phyloP scores from a whole-genome alignment of 352 stramenopile species.

The Pythium vanterpoolii region DNA sequence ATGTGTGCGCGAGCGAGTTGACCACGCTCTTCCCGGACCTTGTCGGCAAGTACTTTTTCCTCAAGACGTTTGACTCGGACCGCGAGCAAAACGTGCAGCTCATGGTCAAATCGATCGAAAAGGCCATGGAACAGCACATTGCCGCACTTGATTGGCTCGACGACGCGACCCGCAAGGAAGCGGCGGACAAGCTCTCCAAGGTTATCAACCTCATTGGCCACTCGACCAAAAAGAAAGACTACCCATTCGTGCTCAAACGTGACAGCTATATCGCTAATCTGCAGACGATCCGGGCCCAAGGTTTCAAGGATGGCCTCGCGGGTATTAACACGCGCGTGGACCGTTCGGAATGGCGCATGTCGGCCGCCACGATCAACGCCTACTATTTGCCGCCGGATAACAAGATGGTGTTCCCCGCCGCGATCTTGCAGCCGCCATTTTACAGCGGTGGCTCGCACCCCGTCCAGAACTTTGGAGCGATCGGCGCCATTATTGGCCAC shows the following conservation, averaged over 20 bases:
- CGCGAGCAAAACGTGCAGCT: conserved; percentile 64
- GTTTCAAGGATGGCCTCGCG: conserved; percentile 28
- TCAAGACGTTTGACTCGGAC: conserved; percentile 74
- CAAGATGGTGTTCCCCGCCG: conserved; percentile 94
- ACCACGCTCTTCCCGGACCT: conserved; percentile 35
- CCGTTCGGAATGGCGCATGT: conserved; percentile 84
- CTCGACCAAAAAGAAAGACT: conserved; percentile 43
- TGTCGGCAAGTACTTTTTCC: conserved; percentile 84
- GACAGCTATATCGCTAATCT: conserved; percentile 54
- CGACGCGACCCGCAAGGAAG: conserved; percentile 66
- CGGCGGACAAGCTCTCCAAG: conserved; percentile 80
- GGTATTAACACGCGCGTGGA: conserved; percentile 30
- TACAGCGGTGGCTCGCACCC: conserved; percentile 78
- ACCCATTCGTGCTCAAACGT: conserved; percentile 25
- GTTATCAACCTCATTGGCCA: conserved; percentile 38
- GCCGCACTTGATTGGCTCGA: conserved; percentile 90
- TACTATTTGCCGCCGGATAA: conserved; percentile 67
- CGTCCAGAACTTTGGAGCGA: conserved; percentile 90
- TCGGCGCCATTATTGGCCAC: conserved; percentile 91
- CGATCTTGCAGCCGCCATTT: conserved; percentile 91
- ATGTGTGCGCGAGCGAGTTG: conserved; percentile 13
- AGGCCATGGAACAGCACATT: conserved; percentile 79
- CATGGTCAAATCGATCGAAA: conserved; percentile 85
- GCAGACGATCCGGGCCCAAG: conserved; percentile 31
- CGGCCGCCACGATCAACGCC: conserved; percentile 88